Conservation (phyloP, 257 asterid genomes). For the Gentiana macrophylla region DNA sequence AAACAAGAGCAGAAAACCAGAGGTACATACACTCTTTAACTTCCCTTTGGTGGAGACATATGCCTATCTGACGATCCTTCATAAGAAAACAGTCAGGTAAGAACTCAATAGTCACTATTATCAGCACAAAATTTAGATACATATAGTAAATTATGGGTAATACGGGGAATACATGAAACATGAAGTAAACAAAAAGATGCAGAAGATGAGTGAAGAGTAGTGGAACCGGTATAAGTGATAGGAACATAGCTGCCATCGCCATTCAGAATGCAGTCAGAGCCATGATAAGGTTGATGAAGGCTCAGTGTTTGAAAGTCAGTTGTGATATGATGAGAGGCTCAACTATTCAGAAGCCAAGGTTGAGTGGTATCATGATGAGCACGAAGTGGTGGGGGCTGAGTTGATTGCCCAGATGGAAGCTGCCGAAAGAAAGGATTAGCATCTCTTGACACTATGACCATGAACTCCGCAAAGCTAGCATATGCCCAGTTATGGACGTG, state of each 20-base stretch:
- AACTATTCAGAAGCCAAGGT: not conserved
- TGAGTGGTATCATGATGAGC: not conserved
- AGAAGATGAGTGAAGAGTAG: not conserved
- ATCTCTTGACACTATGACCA: not conserved
- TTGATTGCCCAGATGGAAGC: not conserved
- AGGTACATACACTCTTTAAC: not conserved
- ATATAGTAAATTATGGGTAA: not conserved
- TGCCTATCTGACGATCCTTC: not conserved
- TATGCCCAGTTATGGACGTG: not conserved
- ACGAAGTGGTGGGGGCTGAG: not conserved
- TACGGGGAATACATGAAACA: not conserved
- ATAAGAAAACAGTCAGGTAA: not conserved
- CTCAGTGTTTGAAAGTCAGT: not conserved
- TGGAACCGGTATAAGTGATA: conserved; percentile 1
- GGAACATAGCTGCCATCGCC: not conserved
- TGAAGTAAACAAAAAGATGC: not conserved
- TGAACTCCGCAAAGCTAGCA: too few species aligned
- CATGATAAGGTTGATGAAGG: not conserved
- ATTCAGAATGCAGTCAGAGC: not conserved
- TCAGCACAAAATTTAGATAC: not conserved
- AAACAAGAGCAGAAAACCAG: not conserved
- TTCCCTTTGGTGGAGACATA: not conserved
- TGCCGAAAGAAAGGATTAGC: too few species aligned
- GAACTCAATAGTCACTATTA: not conserved
- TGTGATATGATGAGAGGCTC: conserved; percentile 8